These are phyloP conservation scores for Pseudogymnoascus pannorum DNA, from an alignment of 2,329 filamentous ascomycete species.

Conservation along the genomic window DNA sequence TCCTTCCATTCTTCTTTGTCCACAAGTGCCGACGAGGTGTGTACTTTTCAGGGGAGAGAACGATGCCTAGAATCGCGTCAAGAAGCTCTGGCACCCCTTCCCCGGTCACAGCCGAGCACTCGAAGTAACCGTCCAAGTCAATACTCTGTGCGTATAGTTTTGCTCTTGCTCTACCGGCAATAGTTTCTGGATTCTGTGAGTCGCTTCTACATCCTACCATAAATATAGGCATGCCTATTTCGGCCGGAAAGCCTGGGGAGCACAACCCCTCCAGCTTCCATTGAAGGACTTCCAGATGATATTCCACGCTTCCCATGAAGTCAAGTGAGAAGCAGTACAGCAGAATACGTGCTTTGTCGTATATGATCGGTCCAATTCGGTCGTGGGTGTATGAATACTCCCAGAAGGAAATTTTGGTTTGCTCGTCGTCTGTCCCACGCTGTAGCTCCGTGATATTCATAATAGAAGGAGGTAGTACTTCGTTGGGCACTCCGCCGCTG, in stretches of 20 bases:
- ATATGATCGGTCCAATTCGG: background rate
- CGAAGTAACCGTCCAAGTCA: background rate
- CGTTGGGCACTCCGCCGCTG: background rate
- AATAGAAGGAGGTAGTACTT: background rate
- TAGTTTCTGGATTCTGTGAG: background rate
- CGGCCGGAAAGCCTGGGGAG: background rate
- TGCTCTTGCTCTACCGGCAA: background rate
- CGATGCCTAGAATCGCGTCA: background rate
- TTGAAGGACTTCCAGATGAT: background rate
- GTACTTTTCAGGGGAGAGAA: background rate
- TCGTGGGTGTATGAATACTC: background rate
- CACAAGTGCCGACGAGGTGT: background rate
- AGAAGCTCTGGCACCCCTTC: background rate
- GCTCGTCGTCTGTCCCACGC: background rate
- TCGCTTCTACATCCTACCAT: background rate
- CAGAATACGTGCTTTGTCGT: background rate
- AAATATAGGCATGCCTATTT: background rate
- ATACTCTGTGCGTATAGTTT: background rate
- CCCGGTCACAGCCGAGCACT: background rate
- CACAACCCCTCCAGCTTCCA: background rate
- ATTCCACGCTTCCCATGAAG: background rate
- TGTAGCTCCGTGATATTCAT: background rate
- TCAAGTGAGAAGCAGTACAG: background rate
- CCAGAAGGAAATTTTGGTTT: background rate
- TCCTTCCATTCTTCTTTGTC: background rate